phyloP scores from a whole-genome alignment of 345 rosid genomes.

The Syzygium jambos region DNA sequence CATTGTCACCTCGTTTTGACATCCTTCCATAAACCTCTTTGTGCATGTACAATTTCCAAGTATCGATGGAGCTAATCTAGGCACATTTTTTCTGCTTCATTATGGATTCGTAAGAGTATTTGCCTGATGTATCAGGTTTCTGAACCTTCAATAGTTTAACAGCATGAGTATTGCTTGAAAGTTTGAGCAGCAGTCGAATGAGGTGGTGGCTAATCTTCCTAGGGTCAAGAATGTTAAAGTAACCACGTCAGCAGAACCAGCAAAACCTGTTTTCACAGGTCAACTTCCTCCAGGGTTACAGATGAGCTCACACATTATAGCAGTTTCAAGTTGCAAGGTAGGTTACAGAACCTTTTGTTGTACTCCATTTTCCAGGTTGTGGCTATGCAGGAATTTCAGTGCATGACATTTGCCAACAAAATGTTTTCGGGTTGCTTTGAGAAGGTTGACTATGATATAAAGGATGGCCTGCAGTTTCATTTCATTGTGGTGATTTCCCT shows the following conservation, averaged over 20 bases:
- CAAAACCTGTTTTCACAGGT: slow-evolving; percentile 62
- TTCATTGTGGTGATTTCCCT: neutral
- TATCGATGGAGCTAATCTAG: too few relatives aligned
- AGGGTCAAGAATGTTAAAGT: slow-evolving; percentile 78
- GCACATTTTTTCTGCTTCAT: neutral
- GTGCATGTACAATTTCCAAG: neutral
- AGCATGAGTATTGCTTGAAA: slow-evolving; percentile 9
- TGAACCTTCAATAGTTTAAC: neutral
- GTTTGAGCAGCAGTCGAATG: slow-evolving; percentile 85
- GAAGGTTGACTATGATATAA: neutral
- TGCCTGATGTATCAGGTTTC: neutral
- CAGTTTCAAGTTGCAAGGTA: slow-evolving; percentile 98
- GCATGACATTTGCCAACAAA: neutral
- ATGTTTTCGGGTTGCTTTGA: neutral
- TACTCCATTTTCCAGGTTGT: neutral
- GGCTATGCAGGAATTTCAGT: too few relatives aligned
- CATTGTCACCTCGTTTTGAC: neutral
- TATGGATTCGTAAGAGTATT: neutral
- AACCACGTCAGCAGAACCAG: slow-evolving; percentile 92
- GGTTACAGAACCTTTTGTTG: neutral
- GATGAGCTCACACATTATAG: slow-evolving; percentile 71
- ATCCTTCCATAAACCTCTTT: neutral
- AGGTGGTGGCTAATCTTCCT: slow-evolving; percentile 63
- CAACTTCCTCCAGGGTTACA: slow-evolving; percentile 72
- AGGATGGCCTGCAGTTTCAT: neutral